Evolutionary conservation across 2,329 filamentous ascomycete species (phyloP).

Genomic region (Ascocoryne sarcoides): DNA sequence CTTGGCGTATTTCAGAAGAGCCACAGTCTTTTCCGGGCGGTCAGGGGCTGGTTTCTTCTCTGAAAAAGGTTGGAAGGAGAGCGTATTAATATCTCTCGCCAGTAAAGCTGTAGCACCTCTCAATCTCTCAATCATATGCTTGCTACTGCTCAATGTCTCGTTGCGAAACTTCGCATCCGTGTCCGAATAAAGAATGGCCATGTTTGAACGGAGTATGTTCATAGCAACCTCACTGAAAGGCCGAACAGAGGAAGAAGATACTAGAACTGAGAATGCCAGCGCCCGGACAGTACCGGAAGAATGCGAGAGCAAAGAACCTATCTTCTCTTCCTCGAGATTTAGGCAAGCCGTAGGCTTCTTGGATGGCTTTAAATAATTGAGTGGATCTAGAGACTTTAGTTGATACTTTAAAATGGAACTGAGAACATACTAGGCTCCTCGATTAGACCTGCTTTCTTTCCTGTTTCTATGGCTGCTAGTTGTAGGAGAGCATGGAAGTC

Average conservation of each 20-base stretch:
- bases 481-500: conserved; percentile 50
- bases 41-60: neutral
- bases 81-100: conserved; percentile 31
- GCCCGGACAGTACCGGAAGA: conserved; percentile 59
- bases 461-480: conserved; percentile 59
- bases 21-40: neutral
- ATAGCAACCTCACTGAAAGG: conserved; percentile 60
- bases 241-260: conserved; percentile 66
- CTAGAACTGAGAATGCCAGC: conserved; percentile 72
- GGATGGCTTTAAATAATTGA: conserved; percentile 31
- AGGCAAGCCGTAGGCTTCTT: conserved; percentile 28
- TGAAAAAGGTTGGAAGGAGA: conserved; percentile 6
- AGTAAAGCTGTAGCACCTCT: conserved; percentile 55
- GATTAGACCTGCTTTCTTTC: conserved; percentile 61
- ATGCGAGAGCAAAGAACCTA: conserved; percentile 46
- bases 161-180: conserved; percentile 80
- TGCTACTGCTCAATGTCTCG: conserved; percentile 65
- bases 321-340: conserved; percentile 34
- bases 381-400: conserved; percentile 13
- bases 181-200: conserved; percentile 70
- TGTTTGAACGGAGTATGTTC: conserved; percentile 50
- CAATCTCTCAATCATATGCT: conserved; percentile 69
- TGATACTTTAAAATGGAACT: conserved; percentile 3
- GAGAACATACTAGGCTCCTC: conserved; percentile 51
- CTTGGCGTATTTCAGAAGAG: conserved; percentile 6